Evolutionary conservation across 2,329 filamentous ascomycete genomes (phyloP).

Genomic region (Keithomyces neogunnii): DNA sequence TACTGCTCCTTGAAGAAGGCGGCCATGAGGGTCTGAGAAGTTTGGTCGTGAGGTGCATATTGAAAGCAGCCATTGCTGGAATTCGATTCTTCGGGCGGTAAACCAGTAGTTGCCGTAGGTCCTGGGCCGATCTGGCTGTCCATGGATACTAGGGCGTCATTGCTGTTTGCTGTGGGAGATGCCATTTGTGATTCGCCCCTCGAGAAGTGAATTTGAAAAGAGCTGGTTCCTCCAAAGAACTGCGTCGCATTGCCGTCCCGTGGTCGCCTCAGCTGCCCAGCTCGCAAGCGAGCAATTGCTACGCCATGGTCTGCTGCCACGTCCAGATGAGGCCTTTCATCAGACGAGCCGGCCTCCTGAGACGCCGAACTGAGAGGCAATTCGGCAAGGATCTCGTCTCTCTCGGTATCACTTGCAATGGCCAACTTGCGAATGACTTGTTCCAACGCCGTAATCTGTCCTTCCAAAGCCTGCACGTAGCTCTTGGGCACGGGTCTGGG

Average conservation of each 20-base stretch:
- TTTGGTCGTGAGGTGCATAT: slow-evolving; percentile 35
- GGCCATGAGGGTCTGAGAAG: slow-evolving; percentile 36
- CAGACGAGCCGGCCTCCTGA: slow-evolving; percentile 7
- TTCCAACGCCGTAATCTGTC: slow-evolving; percentile 36
- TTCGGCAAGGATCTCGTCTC: slow-evolving; percentile 33
- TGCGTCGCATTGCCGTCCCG: slow-evolving; percentile 31
- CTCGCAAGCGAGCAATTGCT: slow-evolving; percentile 22
- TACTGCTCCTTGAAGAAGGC: slow-evolving; percentile 40
- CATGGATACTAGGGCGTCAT: neutral
- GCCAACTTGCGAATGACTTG: slow-evolving; percentile 35
- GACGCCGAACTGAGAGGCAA: slow-evolving; percentile 20
- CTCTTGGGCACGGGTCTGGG: slow-evolving; percentile 34
- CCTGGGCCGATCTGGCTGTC: neutral
- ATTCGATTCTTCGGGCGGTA: slow-evolving; percentile 10
- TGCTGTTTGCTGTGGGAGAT: slow-evolving; percentile 7
- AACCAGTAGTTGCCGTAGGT: neutral
- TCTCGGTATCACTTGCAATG: slow-evolving; percentile 26
- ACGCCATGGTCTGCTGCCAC: slow-evolving; percentile 19
- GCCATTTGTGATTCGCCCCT: slow-evolving; percentile 14
- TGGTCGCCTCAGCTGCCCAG: slow-evolving; percentile 29
- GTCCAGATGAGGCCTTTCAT: slow-evolving; percentile 8
- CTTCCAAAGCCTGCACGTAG: slow-evolving; percentile 39
- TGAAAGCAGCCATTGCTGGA: slow-evolving; percentile 17
- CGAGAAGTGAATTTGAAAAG: slow-evolving; percentile 31
- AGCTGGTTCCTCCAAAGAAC: slow-evolving; percentile 40